Base-by-base conservation (phyloP, 345 rosid species). In the Fremontodendron californicum region DNA sequence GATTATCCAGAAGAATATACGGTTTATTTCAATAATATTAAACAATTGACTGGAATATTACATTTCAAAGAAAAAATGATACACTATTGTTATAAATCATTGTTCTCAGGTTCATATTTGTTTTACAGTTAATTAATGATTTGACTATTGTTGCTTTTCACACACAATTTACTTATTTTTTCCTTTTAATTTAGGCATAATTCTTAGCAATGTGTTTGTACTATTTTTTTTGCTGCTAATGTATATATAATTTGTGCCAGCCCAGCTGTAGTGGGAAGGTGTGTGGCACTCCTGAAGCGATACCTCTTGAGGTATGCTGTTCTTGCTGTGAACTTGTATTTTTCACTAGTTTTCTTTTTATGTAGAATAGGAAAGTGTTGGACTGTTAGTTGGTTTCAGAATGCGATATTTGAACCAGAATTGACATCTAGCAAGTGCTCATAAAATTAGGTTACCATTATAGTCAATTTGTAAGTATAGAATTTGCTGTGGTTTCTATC, bases 211-310 rank as follows among this genome's bases (percentile, higher is more conserved):
- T 15, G 19, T 48, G 46, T 18, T 71, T 81, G 19, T 76, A 31
- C 27, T 27, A 23, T 12, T 57, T 25, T 66, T 73, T 66, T 75
- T 45, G 71, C 78, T 76, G 61, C 80, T 78, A 31, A 29, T 16
- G 9, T 27, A 15, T 8, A 55, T 82, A 61, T 71, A 66, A 73
- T 78, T 77, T 81, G 71, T 78, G 77, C 81, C 98, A 96, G 99
- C 82, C 99, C 99, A 48, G 97, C 97, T 57, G 97, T 94, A 65
- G 98, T 96, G 78, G 93, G 92, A 68, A 92, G 97, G 82, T 96
- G 99, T 75, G 97, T 96, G 87, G 88, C 94, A 70, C 89, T 93
- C 82, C 82, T 96, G 85, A 96, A 96, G 87, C 90, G 97, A 15
- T 87, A 91, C 84, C 92, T 96, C 78, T 80, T 96, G 82, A 84